Percentiles rank a stretch among this genome's conserved stretches.
These are phyloP conservation scores for Oryza officinalis DNA, from an alignment of 176 grass and related monocot species.

Conservation along the genomic window DNA sequence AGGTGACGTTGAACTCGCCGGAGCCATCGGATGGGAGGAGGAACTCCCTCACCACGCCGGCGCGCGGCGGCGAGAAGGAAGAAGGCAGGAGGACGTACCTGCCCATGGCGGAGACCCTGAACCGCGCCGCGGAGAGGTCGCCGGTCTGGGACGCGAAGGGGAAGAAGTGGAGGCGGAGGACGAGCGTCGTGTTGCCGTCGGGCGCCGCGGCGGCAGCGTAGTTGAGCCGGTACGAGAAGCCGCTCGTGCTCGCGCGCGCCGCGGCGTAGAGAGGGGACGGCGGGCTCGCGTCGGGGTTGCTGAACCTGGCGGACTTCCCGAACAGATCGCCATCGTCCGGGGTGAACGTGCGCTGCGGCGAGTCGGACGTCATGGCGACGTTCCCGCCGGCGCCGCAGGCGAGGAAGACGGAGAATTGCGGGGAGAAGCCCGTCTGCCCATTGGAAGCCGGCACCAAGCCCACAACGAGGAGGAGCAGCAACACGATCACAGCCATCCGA, in stretches of 20 bases:
- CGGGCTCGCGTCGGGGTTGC: neutral
- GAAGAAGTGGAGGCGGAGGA: constrained; percentile 64
- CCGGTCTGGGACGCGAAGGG: constrained; percentile 31
- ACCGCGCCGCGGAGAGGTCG: constrained; percentile 40
- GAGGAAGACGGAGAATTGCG: neutral
- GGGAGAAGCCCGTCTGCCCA: neutral
- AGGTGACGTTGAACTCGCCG: constrained; percentile 20
- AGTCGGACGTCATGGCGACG: neutral
- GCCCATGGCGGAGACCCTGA: constrained; percentile 28
- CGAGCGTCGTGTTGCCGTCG: constrained; percentile 9
- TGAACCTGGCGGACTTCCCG: neutral
- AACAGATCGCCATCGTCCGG: constrained; percentile 19
- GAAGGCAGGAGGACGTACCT: constrained; percentile 36
- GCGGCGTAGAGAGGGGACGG: constrained; percentile 39
- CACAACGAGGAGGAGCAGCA: neutral
- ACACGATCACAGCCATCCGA: neutral
- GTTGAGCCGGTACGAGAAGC: constrained; percentile 32
- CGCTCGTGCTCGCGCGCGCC: constrained; percentile 25
- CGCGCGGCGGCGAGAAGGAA: constrained; percentile 5
- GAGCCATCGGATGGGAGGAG: constrained; percentile 36
- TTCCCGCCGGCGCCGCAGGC: constrained; percentile 28
- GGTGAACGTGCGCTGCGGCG: constrained; percentile 15
- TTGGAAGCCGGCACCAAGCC: neutral
- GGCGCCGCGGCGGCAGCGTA: neutral
- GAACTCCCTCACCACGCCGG: constrained; percentile 45